phyloP scores from a whole-genome alignment of 768 basidiomycete species.

The Mycena vulgaris region DNA sequence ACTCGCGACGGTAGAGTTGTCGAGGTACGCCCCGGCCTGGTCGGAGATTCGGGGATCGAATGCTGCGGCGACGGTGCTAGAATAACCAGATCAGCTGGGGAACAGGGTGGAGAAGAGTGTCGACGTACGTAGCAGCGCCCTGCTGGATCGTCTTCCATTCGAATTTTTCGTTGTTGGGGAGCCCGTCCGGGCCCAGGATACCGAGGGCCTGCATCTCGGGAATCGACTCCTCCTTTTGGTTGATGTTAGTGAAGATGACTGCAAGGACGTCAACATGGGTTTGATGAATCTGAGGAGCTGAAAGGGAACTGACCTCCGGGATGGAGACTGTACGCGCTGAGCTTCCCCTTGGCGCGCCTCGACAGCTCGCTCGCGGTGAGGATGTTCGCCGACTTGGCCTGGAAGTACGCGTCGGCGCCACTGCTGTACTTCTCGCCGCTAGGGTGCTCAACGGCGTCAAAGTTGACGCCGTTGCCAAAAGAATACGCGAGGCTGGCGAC shows the following conservation, averaged over 20 bases:
- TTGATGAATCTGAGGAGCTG: background rate
- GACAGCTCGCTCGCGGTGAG: background rate
- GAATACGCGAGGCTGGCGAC: background rate
- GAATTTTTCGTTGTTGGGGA: background rate
- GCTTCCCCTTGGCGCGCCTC: background rate
- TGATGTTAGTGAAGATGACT: constrained; percentile 5
- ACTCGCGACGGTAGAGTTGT: background rate
- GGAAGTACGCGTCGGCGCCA: too few species aligned
- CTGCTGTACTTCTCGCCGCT: background rate
- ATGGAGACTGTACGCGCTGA: background rate
- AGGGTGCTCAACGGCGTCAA: background rate
- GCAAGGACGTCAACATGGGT: background rate
- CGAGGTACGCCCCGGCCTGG: constrained; percentile 14
- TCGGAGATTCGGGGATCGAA: constrained; percentile 3
- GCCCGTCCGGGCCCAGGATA: background rate
- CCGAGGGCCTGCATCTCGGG: background rate
- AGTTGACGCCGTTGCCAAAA: background rate
- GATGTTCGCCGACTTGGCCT: background rate
- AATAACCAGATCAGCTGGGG: background rate
- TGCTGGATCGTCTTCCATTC: constrained; percentile 24
- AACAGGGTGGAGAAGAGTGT: background rate
- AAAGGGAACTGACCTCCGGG: background rate
- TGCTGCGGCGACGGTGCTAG: background rate
- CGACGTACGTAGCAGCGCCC: constrained; percentile 26
- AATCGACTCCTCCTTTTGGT: background rate